phyloP scores from a whole-genome alignment of 2,329 filamentous ascomycete species.

The Trematosphaeria pertusa region DNA sequence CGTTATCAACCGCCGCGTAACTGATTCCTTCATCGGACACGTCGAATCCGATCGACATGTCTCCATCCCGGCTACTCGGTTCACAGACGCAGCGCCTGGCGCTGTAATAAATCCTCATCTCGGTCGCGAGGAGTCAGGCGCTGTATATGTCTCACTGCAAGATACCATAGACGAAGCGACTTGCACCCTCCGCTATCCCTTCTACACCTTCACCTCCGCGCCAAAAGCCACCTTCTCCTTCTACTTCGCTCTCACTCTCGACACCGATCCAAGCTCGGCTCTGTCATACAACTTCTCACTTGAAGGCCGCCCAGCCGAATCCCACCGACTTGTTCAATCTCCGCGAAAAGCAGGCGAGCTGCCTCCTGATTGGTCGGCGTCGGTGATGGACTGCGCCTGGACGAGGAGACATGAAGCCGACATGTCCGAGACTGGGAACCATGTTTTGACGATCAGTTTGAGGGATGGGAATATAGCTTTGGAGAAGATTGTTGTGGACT shows the following conservation, averaged over 20 bases:
- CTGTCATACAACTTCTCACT: constrained; percentile 55
- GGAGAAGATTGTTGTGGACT: constrained; percentile 33
- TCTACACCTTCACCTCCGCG: constrained; percentile 24
- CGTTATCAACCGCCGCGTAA: too few relatives aligned
- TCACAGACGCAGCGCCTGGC: constrained; percentile 22
- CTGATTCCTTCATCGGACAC: too few relatives aligned
- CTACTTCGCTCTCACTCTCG: constrained; percentile 46
- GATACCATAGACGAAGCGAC: constrained; percentile 15
- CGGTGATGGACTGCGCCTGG: constrained; percentile 54
- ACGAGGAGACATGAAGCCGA: too few relatives aligned
- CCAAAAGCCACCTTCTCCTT: constrained; percentile 45
- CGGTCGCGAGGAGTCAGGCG: too few relatives aligned
- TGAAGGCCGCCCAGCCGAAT: constrained; percentile 15
- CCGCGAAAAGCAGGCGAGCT: constrained; percentile 43
- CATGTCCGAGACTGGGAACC: too few relatives aligned
- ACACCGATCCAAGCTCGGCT: constrained; percentile 54
- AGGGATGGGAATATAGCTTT: constrained; percentile 24
- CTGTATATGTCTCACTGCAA: constrained; percentile 17
- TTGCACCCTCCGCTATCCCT: constrained; percentile 18
- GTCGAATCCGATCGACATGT: constrained; percentile 59
- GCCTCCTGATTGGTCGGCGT: constrained; percentile 55
- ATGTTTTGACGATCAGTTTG: constrained; percentile 38
- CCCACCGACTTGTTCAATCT: constrained; percentile 21
- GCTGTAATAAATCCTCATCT: constrained; percentile 24
- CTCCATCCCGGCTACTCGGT: constrained; percentile 21